Evolutionary conservation across 805 yeast species (phyloP).

Genomic region (Schwanniomyces yamadae): DNA sequence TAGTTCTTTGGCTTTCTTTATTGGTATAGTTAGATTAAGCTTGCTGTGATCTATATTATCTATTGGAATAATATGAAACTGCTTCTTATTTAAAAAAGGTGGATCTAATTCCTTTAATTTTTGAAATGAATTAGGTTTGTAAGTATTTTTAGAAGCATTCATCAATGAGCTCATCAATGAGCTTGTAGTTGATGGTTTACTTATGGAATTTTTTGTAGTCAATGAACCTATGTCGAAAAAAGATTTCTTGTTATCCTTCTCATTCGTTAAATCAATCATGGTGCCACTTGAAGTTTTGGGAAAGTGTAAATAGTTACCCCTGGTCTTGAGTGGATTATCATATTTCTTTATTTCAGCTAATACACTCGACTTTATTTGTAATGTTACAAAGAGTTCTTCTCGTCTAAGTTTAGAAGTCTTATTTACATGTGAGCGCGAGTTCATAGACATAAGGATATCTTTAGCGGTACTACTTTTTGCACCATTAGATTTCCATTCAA

Average conservation of each 20-base stretch:
- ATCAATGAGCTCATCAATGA: constrained; percentile 42
- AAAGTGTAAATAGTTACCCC: constrained; percentile 16
- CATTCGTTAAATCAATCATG: constrained; percentile 8
- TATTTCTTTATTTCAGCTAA: constrained; percentile 24
- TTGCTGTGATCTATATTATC: background rate
- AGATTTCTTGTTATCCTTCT: background rate
- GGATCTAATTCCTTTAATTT: constrained; percentile 33
- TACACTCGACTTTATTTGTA: constrained; percentile 23
- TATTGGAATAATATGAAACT: constrained; percentile 30
- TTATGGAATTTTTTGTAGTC: too few species aligned
- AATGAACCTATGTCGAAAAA: constrained; percentile 3
- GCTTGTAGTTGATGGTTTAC: background rate
- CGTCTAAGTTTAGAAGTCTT: background rate
- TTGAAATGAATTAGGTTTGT: constrained; percentile 25
- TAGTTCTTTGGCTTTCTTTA: too few species aligned
- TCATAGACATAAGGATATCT: constrained; percentile 55
- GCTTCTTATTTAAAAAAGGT: constrained; percentile 24
- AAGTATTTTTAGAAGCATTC: constrained; percentile 24
- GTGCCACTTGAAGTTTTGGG: background rate
- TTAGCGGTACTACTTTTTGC: constrained; percentile 28
- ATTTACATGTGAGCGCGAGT: constrained; percentile 5
- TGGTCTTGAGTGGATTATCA: constrained; percentile 29
- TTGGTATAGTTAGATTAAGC: background rate
- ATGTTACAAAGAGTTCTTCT: constrained; percentile 14
- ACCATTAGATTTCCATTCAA: constrained; percentile 19